Evolutionary conservation across 306 rosid species (phyloP), one percentile per base, ranked within the genome.

Genomic region (Trifolium dubium): DNA sequence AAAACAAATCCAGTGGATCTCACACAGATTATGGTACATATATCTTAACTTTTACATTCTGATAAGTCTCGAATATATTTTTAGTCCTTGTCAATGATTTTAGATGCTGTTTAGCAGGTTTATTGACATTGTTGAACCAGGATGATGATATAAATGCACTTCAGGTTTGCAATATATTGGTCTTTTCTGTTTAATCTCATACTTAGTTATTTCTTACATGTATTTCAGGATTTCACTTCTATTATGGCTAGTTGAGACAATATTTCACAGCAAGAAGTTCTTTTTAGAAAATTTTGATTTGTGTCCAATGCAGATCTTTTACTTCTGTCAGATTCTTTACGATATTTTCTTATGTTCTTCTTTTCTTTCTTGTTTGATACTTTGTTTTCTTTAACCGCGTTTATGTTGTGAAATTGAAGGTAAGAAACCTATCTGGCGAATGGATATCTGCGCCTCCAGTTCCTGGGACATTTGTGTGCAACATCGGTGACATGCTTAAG

Each of bases 371-470:
- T 18, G 6, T 19, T 34, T 34, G 5, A 34, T 34, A 34, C 7
- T 7, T 34, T 34, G 6, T 34, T 19, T 54, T 23, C 61, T 55
- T 55, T 73, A 51, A 17, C 64, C 44, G 50, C 64, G 44, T 59
- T 61, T 32, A 28, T 67, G 40, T 49, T 60, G 80, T 62, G 64
- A 66, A 74, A 49, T 75, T 86, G 68, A 77, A 92, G 99, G 99
- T 94, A 83, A 88, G 88, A 82, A 94, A 94, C 82, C 62, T n/a
- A 10, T 86, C 90, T 8, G 96, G 97, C 1, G 92, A 94, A 40
- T 94, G 99, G 99, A 92, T 94, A 86, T 86, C 96, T 23, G 92
- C 97, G 53, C 96, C 97, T 61, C 93, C 96, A 2, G 71, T 94
- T 86, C 87, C 97, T 5, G 92, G 93, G 44, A 31, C 95, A 58